phyloP scores from a whole-genome alignment of 75 land plant genomes.

The Gnetum montanum region DNA sequence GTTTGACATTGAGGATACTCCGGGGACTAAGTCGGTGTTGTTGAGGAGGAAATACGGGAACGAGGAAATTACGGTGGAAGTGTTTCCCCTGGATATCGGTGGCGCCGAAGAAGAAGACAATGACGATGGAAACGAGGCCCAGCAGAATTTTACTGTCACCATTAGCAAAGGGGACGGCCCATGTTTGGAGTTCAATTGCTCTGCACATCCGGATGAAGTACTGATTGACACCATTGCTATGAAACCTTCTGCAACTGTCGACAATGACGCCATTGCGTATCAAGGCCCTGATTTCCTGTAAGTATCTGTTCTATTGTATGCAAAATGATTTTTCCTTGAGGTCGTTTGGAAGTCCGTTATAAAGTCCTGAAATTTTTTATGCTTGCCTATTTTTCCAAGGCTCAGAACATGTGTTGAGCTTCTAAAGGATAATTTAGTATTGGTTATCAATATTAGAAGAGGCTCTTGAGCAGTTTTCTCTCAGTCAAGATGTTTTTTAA shows the following conservation, averaged over 20 bases:
- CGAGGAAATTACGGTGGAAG: conserved; percentile 55
- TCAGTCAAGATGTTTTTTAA: no score
- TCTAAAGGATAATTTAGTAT: no score
- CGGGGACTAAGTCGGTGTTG: conserved; percentile 30
- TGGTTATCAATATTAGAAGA: no score
- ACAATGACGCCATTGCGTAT: conserved; percentile 41
- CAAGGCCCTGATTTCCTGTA: conserved; percentile 73
- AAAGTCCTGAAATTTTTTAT: no score
- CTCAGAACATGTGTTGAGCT: no score
- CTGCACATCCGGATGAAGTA: conserved; percentile 46
- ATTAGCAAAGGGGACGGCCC: conserved; percentile 50
- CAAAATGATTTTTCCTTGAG: neutral
- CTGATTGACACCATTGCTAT: conserved; percentile 47
- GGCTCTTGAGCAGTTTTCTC: no score
- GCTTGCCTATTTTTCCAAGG: no score
- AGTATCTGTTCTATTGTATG: conserved; percentile 20
- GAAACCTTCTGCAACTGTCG: conserved; percentile 1
- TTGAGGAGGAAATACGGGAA: conserved; percentile 41
- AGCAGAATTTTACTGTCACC: conserved; percentile 32
- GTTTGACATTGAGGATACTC: conserved; percentile 50
- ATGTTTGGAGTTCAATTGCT: conserved; percentile 42
- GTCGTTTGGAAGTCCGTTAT: neutral
- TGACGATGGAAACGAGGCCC: conserved; percentile 16
- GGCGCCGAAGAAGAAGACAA: conserved; percentile 29
- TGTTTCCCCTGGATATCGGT: conserved; percentile 35